Evolutionary conservation across 306 rosid species (phyloP).

Genomic region (Glycyrrhiza uralensis): DNA sequence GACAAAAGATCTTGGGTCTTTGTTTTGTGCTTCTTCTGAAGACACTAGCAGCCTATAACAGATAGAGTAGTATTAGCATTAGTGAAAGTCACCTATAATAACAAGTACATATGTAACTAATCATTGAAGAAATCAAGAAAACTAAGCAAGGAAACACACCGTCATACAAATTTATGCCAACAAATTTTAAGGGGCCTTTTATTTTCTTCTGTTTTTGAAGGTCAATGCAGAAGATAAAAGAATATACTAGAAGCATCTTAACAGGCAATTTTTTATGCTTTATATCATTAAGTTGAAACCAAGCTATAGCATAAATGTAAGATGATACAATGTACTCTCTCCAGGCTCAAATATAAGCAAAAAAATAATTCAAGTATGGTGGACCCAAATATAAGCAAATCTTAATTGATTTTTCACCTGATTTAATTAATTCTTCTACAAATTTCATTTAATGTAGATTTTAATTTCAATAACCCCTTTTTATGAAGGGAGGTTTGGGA

Average conservation of each 20-base stretch:
- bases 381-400: no score
- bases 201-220: not conserved
- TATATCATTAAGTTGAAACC: not conserved
- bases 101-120: not conserved
- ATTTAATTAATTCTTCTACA: no score
- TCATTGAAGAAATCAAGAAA: not conserved
- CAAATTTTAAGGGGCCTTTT: not conserved
- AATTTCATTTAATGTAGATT: no score
- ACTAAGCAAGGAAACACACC: not conserved
- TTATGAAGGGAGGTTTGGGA: no score
- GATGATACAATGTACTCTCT: not conserved
- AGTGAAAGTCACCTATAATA: not conserved
- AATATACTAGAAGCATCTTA: not conserved
- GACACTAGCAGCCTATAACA: slow-evolving; percentile 49
- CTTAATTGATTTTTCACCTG: no score
- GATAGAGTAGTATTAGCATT: slow-evolving; percentile 11
- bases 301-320: not conserved
- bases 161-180: not conserved
- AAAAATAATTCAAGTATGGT: no score
- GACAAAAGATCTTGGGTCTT: slow-evolving; percentile 49
- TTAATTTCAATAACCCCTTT: no score
- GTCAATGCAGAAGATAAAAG: not conserved
- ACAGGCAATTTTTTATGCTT: not conserved
- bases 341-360: no score
- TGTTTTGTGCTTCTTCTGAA: slow-evolving; percentile 56